Base-by-base conservation (phyloP, 75 land plant species). In the Selaginella moellendorffii region DNA sequence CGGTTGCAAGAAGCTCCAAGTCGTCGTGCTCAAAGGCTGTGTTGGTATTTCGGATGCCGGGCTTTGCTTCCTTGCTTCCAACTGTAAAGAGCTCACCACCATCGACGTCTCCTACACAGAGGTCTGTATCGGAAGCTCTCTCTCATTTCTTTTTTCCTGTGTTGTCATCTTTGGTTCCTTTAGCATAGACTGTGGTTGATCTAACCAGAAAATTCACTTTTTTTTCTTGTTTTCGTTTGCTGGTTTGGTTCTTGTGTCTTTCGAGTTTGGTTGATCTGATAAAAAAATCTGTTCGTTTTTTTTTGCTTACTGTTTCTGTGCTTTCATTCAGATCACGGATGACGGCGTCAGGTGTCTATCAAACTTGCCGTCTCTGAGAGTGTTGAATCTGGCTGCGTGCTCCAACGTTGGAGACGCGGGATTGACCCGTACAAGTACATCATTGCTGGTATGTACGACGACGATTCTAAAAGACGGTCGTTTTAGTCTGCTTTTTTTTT, bases 41-140 rank as follows among this genome's bases (percentile, higher is more conserved):
- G 31, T 81, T 2, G 82, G 89, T 26, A 31, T 91, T 20, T 71
- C 73, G 26, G 97, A 91, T 78, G 31, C 76, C 52, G 97, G 93
- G 17, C 73, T 87, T 22, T 79, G 71, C 19, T 62, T 80, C 66
- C 67, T 87, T 54, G 88, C 92, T 19, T 66, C 79, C 31, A 85
- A 83, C 63, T 91, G 93, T 56, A 71, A 61, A 69, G 67, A 79
- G 65, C 60, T 91, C 24, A 54, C 73, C 28, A 62, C 67, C 58
- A 67, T 91, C 61, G 93, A 91, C 74, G 77, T 91, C 28, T 91
- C 74, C 27, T 71, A 66, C 69, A 71, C 74, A 2, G 74, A 71
- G 61, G 74, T 71, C 26, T 30, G 36, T 52, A 36, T 36, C 10
- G 23, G n/a, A 19, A 14, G 1, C 12, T 20, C 25, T 26, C 31